A percentile compares a stretch with the other conserved stretches of the same genome.
Conservation (phyloP, 2,329 filamentous ascomycete species). For the Alternaria angustiovoidea region DNA sequence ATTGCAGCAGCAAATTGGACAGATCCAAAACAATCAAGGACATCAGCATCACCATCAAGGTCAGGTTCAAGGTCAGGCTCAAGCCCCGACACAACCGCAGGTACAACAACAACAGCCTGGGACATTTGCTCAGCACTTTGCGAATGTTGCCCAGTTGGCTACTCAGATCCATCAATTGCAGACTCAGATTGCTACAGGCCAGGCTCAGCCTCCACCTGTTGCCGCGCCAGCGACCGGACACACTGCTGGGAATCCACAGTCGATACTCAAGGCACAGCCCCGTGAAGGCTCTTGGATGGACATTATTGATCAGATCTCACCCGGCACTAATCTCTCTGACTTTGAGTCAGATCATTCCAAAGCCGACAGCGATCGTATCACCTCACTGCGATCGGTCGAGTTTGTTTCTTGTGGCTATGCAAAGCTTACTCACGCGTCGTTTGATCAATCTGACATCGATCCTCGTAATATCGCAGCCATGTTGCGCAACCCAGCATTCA, state of each 20-base stretch:
- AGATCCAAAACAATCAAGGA: neutral
- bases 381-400: slow-evolving; percentile 54
- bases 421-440: slow-evolving; percentile 45
- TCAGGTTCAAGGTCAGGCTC: neutral
- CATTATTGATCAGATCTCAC: slow-evolving; percentile 60
- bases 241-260: slow-evolving; percentile 19
- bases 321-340: slow-evolving; percentile 55
- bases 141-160: slow-evolving; percentile 8
- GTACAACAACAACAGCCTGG: slow-evolving; percentile 13
- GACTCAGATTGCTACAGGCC: slow-evolving; percentile 4
- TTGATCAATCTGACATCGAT: slow-evolving; percentile 49
- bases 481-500: slow-evolving; percentile 34
- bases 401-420: slow-evolving; percentile 71
- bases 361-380: slow-evolving; percentile 35
- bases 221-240: slow-evolving; percentile 11
- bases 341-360: slow-evolving; percentile 50
- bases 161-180: slow-evolving; percentile 18
- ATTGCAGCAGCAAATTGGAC: slow-evolving; percentile 25
- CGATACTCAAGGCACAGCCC: slow-evolving; percentile 45
- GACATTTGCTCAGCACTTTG: slow-evolving; percentile 6
- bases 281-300: slow-evolving; percentile 60
- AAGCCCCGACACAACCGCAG: slow-evolving; percentile 2
- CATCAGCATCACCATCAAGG: slow-evolving; percentile 7
- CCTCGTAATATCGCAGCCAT: slow-evolving; percentile 13
- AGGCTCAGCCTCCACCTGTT: slow-evolving; percentile 7